Base-by-base conservation (phyloP, 2,329 filamentous ascomycete species). In the Neonectria neomacrospora region DNA sequence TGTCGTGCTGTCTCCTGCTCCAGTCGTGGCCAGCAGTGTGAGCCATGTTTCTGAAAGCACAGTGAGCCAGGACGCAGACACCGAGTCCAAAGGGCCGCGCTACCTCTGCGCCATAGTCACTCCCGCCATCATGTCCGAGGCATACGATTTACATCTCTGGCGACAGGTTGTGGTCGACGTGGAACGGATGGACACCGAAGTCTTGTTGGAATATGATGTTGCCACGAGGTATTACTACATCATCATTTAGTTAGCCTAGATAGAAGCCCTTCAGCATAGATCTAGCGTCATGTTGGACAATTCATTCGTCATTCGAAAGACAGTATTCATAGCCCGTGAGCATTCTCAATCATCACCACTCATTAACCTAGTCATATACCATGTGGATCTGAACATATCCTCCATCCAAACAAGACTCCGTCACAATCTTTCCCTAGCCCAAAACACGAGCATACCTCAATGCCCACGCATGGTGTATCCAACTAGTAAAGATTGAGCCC, bases 181-280 rank as follows among this genome's bases (percentile, higher is more conserved):
- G 5, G 71, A 75, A 0, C 52, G 68, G 63, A 82, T 83, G 80
- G 73, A 78, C 39, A 68, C 62, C 0, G 81, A 83, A 70, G 76
- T 82, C 3, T 61, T 81, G 30, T 63, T 83, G 10, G 80, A 83
- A 66, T 83, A 81, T 65, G 81, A 83, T 67, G 58, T 71, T 3
- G 76, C 67, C 8, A 80, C 80, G n/a, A 71, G 81, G 57, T 82
- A 81, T 55, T 82, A 81, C 65, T 80, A 81, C 39, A 34, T 61
- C n/a, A 20, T 22, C 3, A 32, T 61, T 42, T 60, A 54, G 41
- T 3, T 34, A 32, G 5, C 14, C 12, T 20, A n/a, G 22, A 14
- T 20, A n/a, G 28, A 20, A n/a, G 9, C 12, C n/a, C 12, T 12
- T 14, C 10, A 32, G 22, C 8, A 18, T 20, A 32, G 2, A 50